Base-by-base conservation (phyloP, 2,329 filamentous ascomycete genomes). In the Rutstroemia sydowiana region DNA sequence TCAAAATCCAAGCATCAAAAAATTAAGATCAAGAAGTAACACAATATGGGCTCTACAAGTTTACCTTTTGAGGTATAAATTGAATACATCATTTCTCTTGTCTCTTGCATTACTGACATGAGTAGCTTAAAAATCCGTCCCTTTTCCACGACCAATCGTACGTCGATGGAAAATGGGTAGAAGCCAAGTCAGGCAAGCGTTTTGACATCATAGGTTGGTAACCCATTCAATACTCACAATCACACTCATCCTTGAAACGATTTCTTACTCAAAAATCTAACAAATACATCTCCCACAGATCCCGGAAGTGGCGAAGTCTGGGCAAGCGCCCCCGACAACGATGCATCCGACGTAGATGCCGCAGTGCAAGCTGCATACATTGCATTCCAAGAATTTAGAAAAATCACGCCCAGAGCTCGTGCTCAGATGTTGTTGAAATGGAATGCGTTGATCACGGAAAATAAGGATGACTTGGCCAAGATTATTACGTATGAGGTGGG, bases 401-500 rank as follows among this genome's bases (percentile, higher is more conserved):
- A 79, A 56, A 67, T 75, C 50, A 84, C 77, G 57, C 82, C 84
- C 0, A 73, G 79, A 14, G 72, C 73, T 48, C 75, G 82, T 48
- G 82, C 82, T 1, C 76, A 84, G 59, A 76, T 78, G 66, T 69
- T 87, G 9, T 66, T 82, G 50, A 80, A 80, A 65, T 87, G 82
- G 81, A 78, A 86, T 65, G 66, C 73, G 3, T 71, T 87, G 51
- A 84, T 85, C 57, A 74, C 76, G 7, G 78, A 78, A 48, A 78
- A 83, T 58, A 73, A 71, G 54, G 77, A 82, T 45, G 82, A 86
- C 58, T 67, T 86, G 31, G 80, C 81, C 2, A 75, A 76, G 20
- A 79, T 85, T 51, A 69, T 85, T 3, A 81, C 79, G 0, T 78
- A 82, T 57, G 78, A 78, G 64, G 77, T 74, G 4, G 76, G 76